Base-by-base conservation (phyloP, 2,329 filamentous ascomycete species). In the Aulographum hederae region DNA sequence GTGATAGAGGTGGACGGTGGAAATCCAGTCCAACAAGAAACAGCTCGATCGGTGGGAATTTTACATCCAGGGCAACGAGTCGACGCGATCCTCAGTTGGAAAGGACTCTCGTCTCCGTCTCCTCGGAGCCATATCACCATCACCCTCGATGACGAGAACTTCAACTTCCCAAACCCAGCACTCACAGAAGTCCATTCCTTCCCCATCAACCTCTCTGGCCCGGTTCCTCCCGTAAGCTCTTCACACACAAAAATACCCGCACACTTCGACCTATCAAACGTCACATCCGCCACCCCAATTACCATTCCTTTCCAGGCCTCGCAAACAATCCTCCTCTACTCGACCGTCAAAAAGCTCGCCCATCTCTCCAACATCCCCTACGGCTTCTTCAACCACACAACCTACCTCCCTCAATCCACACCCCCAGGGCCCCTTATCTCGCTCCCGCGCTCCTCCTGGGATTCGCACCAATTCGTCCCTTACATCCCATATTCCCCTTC, bases 351-450 rank as follows among this genome's bases (percentile, higher is more conserved):
- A 33, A 61, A 58, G 34, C 44, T 62, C 18, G 48, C 58, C 11
- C 50, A 45, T 29, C 46, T 55, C 27, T 42, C 52, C 30, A 60
- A 63, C 32, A 46, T 53, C 11, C 58, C 60, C 1, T 50, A 51
- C 30, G 59, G 58, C 3, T 61, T 54, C 43, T 59, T 65, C 42
- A 64, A 65, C 36, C 54, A 56, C 20, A 63, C 59, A 2, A 52
- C 52, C 10, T 63, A 56, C 56, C 38, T 41, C 5, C 51, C 54
- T 1, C 59, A 60, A 37, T 36, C 42, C 14, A 35, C 46, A 6
- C 51, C 53, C 1, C 43, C 41, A 1, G 31, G 38, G 3, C 51
- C 52, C 10, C 38, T 63, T 2, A 43, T 52, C 11, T 39, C 40
- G 3, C 44, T 61, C 3, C 40, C 50, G 0, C 45, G 50, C 5